phyloP scores from a whole-genome alignment of 2,329 filamentous ascomycete genomes.

The Sarocladium oryzae region DNA sequence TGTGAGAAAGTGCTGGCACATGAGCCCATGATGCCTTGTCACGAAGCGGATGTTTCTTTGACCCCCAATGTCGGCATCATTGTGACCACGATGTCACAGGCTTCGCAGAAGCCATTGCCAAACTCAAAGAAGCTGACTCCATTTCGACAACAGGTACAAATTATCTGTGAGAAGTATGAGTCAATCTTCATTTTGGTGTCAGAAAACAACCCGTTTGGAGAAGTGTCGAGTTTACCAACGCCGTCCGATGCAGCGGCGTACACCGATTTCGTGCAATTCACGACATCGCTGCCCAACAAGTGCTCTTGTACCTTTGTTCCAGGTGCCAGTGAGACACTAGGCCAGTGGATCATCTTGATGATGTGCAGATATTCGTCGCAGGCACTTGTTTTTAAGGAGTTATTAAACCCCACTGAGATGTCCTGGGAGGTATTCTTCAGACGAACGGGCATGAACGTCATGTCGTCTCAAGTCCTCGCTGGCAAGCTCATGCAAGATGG shows the following conservation, averaged over 20 bases:
- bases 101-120: slow-evolving; percentile 66
- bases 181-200: slow-evolving; percentile 61
- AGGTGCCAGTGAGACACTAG: slow-evolving; percentile 42
- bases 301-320: slow-evolving; percentile 40
- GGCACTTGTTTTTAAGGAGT: slow-evolving; percentile 21
- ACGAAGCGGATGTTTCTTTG: slow-evolving; percentile 67
- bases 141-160: slow-evolving; percentile 49
- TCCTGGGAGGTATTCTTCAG: slow-evolving; percentile 32
- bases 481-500: slow-evolving; percentile 19
- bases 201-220: slow-evolving; percentile 38
- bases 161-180: slow-evolving; percentile 56
- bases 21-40: too few relatives aligned
- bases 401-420: slow-evolving; percentile 33
- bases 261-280: slow-evolving; percentile 44
- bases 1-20: slow-evolving; percentile 23
- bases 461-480: slow-evolving; percentile 28
- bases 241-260: slow-evolving; percentile 38
- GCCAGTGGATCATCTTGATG: slow-evolving; percentile 47
- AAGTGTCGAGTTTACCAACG: slow-evolving; percentile 31
- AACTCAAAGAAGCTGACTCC: slow-evolving; percentile 31
- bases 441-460: slow-evolving; percentile 28
- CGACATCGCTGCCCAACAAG: slow-evolving; percentile 30
- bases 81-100: slow-evolving; percentile 62
- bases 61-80: slow-evolving; percentile 65
- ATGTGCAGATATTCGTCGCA: slow-evolving; percentile 39